Evolutionary conservation across 331 rosid genomes (phyloP).

Genomic region (Rosa hybrid): DNA sequence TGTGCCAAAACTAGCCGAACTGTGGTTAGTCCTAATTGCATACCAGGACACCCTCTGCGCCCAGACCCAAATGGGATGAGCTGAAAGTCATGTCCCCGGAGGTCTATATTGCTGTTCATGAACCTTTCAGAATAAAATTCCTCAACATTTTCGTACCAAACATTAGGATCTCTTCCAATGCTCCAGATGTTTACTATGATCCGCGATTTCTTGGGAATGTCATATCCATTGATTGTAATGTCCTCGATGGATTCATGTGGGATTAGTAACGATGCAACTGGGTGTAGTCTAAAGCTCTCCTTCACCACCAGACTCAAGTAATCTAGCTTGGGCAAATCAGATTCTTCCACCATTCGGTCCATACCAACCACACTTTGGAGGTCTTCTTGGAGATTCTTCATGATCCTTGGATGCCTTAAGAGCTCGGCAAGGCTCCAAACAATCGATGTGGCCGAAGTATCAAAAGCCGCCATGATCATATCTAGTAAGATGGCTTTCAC

Average conservation of each 20-base stretch:
- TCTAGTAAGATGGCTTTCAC: constrained; percentile 38
- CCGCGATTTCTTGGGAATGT: constrained; percentile 28
- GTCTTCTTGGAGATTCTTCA: constrained; percentile 43
- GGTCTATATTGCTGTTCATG: constrained; percentile 5
- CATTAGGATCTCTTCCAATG: constrained; percentile 31
- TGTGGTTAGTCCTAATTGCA: constrained; percentile 28
- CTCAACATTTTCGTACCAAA: constrained; percentile 43
- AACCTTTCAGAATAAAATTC: constrained; percentile 46
- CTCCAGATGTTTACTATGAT: constrained; percentile 31
- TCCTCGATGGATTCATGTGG: constrained; percentile 36
- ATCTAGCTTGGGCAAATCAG: constrained; percentile 22
- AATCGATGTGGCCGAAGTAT: constrained; percentile 18
- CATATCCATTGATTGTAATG: constrained; percentile 19
- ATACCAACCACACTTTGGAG: constrained; percentile 28
- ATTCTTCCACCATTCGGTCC: constrained; percentile 35
- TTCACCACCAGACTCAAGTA: constrained; percentile 47
- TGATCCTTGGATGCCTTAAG: constrained; percentile 37
- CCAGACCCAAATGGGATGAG: constrained; percentile 56
- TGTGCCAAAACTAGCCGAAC: constrained; percentile 32
- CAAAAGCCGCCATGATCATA: constrained; percentile 26
- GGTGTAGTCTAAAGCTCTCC: constrained; percentile 39
- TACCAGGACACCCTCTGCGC: constrained; percentile 45
- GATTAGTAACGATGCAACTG: constrained; percentile 25
- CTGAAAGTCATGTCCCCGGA: constrained; percentile 26
- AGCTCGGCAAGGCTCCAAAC: constrained; percentile 46